Base-by-base conservation (phyloP, 164 flowering plant species). In the Santalum album region DNA sequence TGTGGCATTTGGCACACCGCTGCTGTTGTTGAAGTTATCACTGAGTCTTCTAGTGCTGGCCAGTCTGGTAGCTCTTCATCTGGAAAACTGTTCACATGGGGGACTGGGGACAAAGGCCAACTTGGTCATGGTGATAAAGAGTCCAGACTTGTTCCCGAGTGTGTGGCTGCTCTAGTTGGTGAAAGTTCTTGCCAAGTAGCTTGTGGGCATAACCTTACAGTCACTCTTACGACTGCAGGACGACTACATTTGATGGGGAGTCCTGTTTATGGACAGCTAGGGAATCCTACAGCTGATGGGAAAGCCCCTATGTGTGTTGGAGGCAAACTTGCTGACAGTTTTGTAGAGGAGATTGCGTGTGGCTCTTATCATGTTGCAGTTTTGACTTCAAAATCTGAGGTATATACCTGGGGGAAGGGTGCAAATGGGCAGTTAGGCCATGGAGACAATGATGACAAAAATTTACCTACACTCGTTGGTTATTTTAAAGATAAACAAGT, bases 201-300 rank as follows among this genome's bases (percentile, higher is more conserved):
- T 43, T 67, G 71, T 44, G 72, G 72, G 17, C 60, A 68, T 46
- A 59, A 34, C 43, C 34, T 63, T 21, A 68, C 72, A 19, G 68
- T 56, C 56, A 61, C 59, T n/a, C 65, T 64, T 17, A 64, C 72
- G 40, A 56, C 68, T 9, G 55, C 68, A 3, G 72, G 72, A 15
- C 68, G 72, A 64, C 24, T 68, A 59, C 45, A 68, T 65, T 14
- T 87, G 45, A 68, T 68, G 72, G 72, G 72, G 48, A 60, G 62
- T 29, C 53, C 61, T 47, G 68, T 49, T 23, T 60, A 64, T 53
- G 72, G 68, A 51, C 72, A 68, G 49, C 42, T 68, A 24, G 72
- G 72, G 1, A 55, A 60, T 56, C 68, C 72, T 1, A 55, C 35
- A 18, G 43, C 65, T 47, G 72, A 68, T 25, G 72, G 68, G 17